Evolutionary conservation across 1,284 basidiomycete species (phyloP).

Genomic region (Anthracocystis walkeri): DNA sequence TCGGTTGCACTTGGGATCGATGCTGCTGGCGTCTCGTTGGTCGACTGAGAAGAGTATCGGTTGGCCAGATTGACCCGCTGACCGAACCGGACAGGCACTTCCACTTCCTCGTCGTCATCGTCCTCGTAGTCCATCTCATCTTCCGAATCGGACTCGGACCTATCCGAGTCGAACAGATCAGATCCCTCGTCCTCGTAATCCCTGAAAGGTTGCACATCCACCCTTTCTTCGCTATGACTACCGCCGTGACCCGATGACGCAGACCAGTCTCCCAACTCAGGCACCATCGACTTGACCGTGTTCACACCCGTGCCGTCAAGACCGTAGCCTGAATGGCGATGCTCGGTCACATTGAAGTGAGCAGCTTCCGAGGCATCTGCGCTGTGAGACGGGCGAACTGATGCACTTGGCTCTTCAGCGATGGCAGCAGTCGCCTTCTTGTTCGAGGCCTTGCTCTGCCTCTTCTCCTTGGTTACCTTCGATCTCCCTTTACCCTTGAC

Average conservation of each 20-base stretch:
- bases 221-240: constrained; percentile 2
- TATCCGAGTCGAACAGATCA: constrained; percentile 38
- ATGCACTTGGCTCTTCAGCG: neutral
- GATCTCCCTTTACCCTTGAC: constrained; percentile 14
- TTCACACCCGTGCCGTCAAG: constrained; percentile 15
- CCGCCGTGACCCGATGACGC: constrained; percentile 13
- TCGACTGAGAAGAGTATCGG: constrained; percentile 5
- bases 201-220: constrained; percentile 17
- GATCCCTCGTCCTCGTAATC: constrained; percentile 50
- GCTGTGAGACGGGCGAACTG: constrained; percentile 2
- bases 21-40: neutral
- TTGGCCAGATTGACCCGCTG: constrained; percentile 29
- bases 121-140: constrained; percentile 25
- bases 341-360: constrained; percentile 23
- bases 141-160: constrained; percentile 26
- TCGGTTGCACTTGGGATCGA: neutral
- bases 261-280: constrained; percentile 43
- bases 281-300: constrained; percentile 46
- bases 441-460: neutral
- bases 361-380: constrained; percentile 14
- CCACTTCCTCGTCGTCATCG: constrained; percentile 21
- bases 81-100: constrained; percentile 42
- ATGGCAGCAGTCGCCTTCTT: neutral
- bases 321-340: constrained; percentile 26
- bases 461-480: constrained; percentile 3